These are phyloP conservation scores for Bruguiera sexangula DNA, from an alignment of 345 rosid genomes.

Conservation along the genomic window DNA sequence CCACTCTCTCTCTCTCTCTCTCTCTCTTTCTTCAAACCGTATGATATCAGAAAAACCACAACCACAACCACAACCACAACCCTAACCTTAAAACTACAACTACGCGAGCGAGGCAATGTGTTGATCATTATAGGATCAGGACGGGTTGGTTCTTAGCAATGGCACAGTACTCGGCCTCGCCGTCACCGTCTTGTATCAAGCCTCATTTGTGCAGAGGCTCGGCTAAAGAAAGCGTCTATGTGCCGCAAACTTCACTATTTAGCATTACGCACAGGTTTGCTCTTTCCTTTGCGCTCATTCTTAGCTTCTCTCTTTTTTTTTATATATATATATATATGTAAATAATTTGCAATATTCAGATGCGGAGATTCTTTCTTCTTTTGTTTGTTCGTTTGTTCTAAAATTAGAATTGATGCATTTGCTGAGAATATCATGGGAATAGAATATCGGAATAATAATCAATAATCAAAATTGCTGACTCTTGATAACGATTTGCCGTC, in stretches of 20 bases:
- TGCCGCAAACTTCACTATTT: conserved; percentile 20
- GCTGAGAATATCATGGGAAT: too few species aligned
- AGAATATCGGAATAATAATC: too few species aligned
- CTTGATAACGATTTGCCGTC: too few species aligned
- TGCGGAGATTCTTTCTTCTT: not conserved
- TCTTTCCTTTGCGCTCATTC: not conserved
- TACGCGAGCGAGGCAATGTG: conserved; percentile 18
- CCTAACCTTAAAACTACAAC: not conserved
- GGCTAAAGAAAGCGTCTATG: conserved; percentile 17
- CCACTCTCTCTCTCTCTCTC: not conserved
- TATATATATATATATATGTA: too few species aligned
- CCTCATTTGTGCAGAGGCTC: conserved; percentile 32
- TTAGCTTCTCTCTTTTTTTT: not conserved
- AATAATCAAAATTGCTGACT: not conserved
- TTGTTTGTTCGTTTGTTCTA: not conserved
- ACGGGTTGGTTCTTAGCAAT: too few species aligned
- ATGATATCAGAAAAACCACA: too few species aligned
- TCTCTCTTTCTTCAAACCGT: too few species aligned
- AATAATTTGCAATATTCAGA: not conserved
- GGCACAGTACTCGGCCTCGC: conserved; percentile 33
- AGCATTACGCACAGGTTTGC: conserved; percentile 34
- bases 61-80: too few species aligned
- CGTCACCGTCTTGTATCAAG: conserved; percentile 45
- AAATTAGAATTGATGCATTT: too few species aligned
- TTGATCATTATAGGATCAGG: conserved; percentile 20